phyloP scores from a whole-genome alignment of 345 rosid species.

The Clausena lansium region DNA sequence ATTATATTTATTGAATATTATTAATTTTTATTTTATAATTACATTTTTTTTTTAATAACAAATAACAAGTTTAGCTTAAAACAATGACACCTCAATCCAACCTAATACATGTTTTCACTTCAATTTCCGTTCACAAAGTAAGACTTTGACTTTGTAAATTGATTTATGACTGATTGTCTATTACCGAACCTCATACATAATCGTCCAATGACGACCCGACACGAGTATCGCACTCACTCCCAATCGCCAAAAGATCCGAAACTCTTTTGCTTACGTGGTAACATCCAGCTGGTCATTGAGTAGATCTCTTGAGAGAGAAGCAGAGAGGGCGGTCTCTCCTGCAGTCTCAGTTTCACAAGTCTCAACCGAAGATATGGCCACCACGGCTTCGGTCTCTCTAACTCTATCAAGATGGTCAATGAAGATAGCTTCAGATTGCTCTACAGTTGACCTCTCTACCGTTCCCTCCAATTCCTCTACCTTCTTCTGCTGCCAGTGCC shows the following conservation, averaged over 20 bases:
- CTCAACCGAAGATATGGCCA: neutral
- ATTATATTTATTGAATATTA: no score
- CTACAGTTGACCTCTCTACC: slow-evolving; percentile 6
- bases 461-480: slow-evolving; percentile 1
- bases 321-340: no score
- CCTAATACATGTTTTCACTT: no score
- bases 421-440: neutral
- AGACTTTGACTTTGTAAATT: neutral
- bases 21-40: no score
- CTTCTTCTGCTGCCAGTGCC: neutral
- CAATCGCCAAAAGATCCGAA: neutral
- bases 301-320: neutral
- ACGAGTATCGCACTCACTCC: neutral
- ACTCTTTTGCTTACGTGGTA: neutral
- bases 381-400: slow-evolving; percentile 17
- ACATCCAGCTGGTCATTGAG: neutral
- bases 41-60: no score
- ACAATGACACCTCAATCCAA: no score
- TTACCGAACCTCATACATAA: neutral
- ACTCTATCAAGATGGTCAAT: slow-evolving; percentile 10
- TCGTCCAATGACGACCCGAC: neutral
- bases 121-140: neutral
- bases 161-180: no score
- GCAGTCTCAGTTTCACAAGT: neutral
- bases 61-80: no score